phyloP scores from a whole-genome alignment of 305 asterid genomes.

The Fraxinus baroniana region DNA sequence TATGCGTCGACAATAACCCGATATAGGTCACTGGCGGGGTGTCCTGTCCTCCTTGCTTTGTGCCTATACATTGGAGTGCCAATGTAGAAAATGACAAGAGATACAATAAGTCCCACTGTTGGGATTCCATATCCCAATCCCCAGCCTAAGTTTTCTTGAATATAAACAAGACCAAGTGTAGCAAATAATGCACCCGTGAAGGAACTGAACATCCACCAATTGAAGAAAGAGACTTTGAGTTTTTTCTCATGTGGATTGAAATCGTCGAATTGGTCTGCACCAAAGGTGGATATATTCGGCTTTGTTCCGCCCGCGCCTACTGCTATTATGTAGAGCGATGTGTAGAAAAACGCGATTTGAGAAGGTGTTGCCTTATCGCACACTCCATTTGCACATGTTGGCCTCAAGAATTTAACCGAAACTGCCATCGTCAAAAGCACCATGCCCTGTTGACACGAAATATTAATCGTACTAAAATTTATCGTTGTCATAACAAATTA shows the following conservation, averaged over 20 bases:
- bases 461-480: neutral
- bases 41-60: conserved; percentile 50
- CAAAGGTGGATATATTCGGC: conserved; percentile 85
- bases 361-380: conserved; percentile 62
- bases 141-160: conserved; percentile 84
- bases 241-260: conserved; percentile 59
- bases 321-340: conserved; percentile 71
- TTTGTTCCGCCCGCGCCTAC: conserved; percentile 87
- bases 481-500: neutral
- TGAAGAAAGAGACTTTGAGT: conserved; percentile 74
- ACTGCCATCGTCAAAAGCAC: conserved; percentile 70
- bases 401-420: conserved; percentile 56
- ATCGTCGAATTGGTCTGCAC: conserved; percentile 89
- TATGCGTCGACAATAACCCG: conserved; percentile 48
- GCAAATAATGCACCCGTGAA: conserved; percentile 73
- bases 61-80: conserved; percentile 78
- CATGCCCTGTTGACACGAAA: conserved; percentile 58
- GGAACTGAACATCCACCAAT: conserved; percentile 95
- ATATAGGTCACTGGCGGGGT: conserved; percentile 51
- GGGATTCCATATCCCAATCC: conserved; percentile 84
- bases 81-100: conserved; percentile 54
- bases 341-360: conserved; percentile 65
- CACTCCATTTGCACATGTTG: conserved; percentile 53
- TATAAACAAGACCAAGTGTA: conserved; percentile 73
- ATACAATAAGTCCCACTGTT: conserved; percentile 54